Evolutionary conservation across 176 grass and related monocot species (phyloP), one percentile per base, ranked within the genome.

Genomic region (Carex cristatella): DNA sequence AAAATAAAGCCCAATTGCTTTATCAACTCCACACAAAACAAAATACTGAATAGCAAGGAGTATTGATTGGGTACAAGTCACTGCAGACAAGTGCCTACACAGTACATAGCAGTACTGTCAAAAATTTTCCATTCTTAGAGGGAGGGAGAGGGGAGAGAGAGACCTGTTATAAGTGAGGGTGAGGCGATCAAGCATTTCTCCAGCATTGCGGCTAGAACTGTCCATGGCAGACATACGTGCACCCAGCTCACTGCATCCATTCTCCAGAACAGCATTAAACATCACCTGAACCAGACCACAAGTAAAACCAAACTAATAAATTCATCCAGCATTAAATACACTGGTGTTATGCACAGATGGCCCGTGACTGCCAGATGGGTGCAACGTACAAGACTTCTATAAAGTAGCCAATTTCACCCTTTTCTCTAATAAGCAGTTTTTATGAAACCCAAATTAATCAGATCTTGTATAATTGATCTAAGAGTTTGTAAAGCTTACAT

Each of bases 181-280:
- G 55, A 98, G 93, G 27, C 95, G 91, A 19, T 98, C 95, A 87
- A 95, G 95, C 95, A 95, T 95, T 62, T 95, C 93, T 44, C 93
- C 95, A 69, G 93, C 95, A 89, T 98, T 98, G 87, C 91, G 94
- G 84, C 93, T 98, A 44, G 95, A 94, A 83, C 87, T 98, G 87
- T 98, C 95, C 95, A 98, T 98, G 59, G 93, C 91, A 82, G 93
- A 98, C 93, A 98, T 98, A 27, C 95, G 89, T 30, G 93, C 93
- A 81, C 95, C 91, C 56, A 98, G 86, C 85, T 98, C 93, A 93
- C 93, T 98, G 84, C 93, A 95, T 44, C 83, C 89, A 84, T 98
- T 98, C 88, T 98, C 95, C 90, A 98, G 86, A 58, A 84, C 79
- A 86, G 93, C 91, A 73, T 93, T 98, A 82, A 90, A 98, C 70